Conservation (phyloP, 1,284 basidiomycete genomes). For the Puccinia triticina region DNA sequence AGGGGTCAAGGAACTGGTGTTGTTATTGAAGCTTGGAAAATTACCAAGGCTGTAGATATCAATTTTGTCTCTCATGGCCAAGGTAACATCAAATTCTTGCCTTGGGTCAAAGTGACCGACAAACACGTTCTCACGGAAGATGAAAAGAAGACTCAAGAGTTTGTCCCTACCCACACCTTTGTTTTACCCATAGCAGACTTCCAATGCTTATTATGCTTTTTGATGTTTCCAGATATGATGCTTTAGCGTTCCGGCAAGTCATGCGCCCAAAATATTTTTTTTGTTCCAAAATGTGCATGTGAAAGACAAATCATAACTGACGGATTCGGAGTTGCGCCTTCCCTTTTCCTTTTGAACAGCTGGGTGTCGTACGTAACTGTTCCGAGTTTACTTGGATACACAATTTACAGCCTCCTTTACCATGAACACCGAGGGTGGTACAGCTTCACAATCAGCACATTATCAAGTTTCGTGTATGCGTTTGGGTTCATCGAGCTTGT, state of each 20-base stretch:
- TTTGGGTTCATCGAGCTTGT: slow-evolving; percentile 90
- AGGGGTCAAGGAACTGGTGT: slow-evolving; percentile 66
- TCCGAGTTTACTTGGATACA: slow-evolving; percentile 81
- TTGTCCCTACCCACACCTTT: slow-evolving; percentile 58
- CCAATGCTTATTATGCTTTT: not conserved
- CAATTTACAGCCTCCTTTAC: slow-evolving; percentile 67
- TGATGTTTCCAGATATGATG: slow-evolving; percentile 49
- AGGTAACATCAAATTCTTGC: slow-evolving; percentile 41
- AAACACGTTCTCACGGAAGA: slow-evolving; percentile 91
- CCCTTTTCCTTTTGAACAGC: slow-evolving; percentile 65
- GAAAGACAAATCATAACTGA: not conserved
- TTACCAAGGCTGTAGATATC: slow-evolving; percentile 64
- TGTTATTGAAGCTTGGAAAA: slow-evolving; percentile 93
- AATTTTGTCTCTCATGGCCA: slow-evolving; percentile 38
- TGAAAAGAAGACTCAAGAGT: slow-evolving; percentile 98
- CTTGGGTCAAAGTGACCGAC: slow-evolving; percentile 64
- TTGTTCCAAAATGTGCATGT: not conserved
- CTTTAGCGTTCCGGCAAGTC: slow-evolving; percentile 57
- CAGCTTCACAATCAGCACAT: slow-evolving; percentile 79
- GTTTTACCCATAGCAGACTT: not conserved
- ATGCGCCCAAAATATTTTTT: not conserved
- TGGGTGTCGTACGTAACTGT: slow-evolving; percentile 86
- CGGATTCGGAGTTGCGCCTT: not conserved
- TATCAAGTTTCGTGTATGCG: slow-evolving; percentile 88
- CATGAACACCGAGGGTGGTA: slow-evolving; percentile 88